Evolutionary conservation across 768 basidiomycete genomes (phyloP), one percentile per base, ranked within the genome.

Genomic region (Boletus tomentosulus): DNA sequence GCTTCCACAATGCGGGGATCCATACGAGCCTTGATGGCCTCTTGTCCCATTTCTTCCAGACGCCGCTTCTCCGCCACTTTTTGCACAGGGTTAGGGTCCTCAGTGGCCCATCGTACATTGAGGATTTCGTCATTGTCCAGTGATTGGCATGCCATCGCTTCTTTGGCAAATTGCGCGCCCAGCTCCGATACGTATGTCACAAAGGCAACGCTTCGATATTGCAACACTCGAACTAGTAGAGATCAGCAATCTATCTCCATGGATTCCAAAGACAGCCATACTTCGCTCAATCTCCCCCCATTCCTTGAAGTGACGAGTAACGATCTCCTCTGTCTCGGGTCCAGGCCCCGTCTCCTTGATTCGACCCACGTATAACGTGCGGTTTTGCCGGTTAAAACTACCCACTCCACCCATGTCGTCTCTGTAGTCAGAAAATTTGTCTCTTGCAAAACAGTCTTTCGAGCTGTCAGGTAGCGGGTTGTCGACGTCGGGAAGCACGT

Each of bases 321-420:
- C 85, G 25, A 95, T 85, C 66, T 93, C 91, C 72, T 98, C 92
- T 11, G 92, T 95, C 72, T 98, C 96, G 16, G 79, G 77, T 27
- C 94, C 92, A 37, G 77, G 84, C 0, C 92, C 91, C 0, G 88
- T 91, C 76, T 97, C 95, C 67, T 90, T 89, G 60, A 99, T 94
- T 51, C 92, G 80, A 3, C 96, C 96, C 43, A 99, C 82, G 67
- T 99, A 99, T 15, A 99, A 68, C 37, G 97, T 98, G 55, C 96
- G 76, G 69, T 99, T 99, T 70, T 92, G 88, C 37, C 95, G 75
- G 63, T 88, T 89, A 74, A 98, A 98, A 55, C 90, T 93, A 12
- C 97, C 97, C 30, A 98, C 96, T 73, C 97, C 97, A 62, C 97
- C 97, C 97, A 99, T 98, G 68, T 99, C 97, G 68, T 99, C 97